These are phyloP conservation scores for Schrenkiella parvula DNA, from an alignment of 345 rosid species.

Conservation along the genomic window DNA sequence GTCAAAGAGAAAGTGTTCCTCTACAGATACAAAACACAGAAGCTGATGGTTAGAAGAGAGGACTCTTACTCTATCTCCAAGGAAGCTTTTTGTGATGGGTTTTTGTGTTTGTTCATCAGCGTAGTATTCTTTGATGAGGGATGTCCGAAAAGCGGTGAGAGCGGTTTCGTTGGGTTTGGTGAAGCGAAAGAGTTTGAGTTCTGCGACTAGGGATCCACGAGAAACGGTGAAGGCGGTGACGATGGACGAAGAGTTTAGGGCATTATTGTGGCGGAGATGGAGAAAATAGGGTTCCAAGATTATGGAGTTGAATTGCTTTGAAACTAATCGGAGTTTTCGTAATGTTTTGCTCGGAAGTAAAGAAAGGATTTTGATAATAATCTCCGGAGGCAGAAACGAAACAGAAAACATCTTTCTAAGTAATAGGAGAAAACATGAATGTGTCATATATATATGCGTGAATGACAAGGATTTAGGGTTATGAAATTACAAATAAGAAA, in stretches of 20 bases:
- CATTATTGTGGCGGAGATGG: background rate
- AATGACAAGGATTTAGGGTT: background rate
- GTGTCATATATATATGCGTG: background rate
- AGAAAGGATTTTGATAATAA: slow-evolving; percentile 12
- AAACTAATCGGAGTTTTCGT: slow-evolving; percentile 8
- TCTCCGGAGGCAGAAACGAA: slow-evolving; percentile 13
- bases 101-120: background rate
- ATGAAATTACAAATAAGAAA: background rate
- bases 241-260: background rate
- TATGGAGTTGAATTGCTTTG: slow-evolving; percentile 19
- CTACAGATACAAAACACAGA: slow-evolving; percentile 6
- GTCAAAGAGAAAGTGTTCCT: slow-evolving; percentile 17
- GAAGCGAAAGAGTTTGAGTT: slow-evolving; percentile 11
- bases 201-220: background rate
- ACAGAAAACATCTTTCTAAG: slow-evolving; percentile 5
- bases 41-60: slow-evolving; percentile 23
- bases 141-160: background rate
- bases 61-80: slow-evolving; percentile 13
- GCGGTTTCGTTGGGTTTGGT: slow-evolving; percentile 5
- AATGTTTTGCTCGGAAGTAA: slow-evolving; percentile 13
- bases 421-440: background rate
- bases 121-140: background rate
- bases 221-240: background rate
- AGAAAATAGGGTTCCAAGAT: slow-evolving; percentile 9
- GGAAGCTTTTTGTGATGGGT: slow-evolving; percentile 11